These are phyloP conservation scores for Terfezia claveryi DNA, from an alignment of 495 filamentous ascomycete genomes.

Conservation along the genomic window DNA sequence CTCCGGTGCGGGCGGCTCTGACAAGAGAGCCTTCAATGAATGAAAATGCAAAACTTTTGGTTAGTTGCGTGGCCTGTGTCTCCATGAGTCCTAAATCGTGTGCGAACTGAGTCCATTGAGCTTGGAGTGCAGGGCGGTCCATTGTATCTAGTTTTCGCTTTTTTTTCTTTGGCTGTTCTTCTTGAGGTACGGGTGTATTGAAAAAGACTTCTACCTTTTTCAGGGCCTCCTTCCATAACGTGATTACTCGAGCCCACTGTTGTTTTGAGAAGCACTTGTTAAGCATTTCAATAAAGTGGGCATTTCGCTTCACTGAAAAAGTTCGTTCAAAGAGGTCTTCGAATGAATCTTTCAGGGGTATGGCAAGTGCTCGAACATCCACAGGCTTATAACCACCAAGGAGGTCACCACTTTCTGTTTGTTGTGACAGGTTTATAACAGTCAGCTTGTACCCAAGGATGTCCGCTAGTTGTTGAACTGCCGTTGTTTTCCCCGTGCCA, in stretches of 20 bases:
- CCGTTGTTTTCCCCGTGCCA: constrained; percentile 90
- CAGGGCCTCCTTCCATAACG: constrained; percentile 71
- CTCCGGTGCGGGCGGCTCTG: constrained; percentile 73
- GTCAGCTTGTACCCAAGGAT: constrained; percentile 60
- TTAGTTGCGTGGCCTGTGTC: constrained; percentile 51
- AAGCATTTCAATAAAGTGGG: constrained; percentile 58
- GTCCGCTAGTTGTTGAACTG: constrained; percentile 77
- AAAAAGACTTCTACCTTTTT: constrained; percentile 61
- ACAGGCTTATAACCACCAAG: constrained; percentile 92
- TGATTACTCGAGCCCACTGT: constrained; percentile 65
- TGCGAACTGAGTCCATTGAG: constrained; percentile 62
- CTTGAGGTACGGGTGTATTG: constrained; percentile 23
- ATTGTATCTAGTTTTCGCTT: constrained; percentile 42
- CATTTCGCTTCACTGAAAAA: constrained; percentile 68
- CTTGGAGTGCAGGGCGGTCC: constrained; percentile 41
- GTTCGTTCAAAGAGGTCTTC: constrained; percentile 69
- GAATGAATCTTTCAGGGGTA: constrained; percentile 84
- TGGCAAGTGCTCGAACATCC: constrained; percentile 62
- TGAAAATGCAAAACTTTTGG: constrained; percentile 71
- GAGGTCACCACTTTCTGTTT: constrained; percentile 84
- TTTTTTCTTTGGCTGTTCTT: constrained; percentile 29
- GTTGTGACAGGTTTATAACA: constrained; percentile 87
- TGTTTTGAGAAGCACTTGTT: constrained; percentile 55
- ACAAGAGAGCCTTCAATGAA: constrained; percentile 93
- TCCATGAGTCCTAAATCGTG: constrained; percentile 58